Evolutionary conservation across 352 stramenopile species (phyloP).

Genomic region (Salisapilia sapeloensis): DNA sequence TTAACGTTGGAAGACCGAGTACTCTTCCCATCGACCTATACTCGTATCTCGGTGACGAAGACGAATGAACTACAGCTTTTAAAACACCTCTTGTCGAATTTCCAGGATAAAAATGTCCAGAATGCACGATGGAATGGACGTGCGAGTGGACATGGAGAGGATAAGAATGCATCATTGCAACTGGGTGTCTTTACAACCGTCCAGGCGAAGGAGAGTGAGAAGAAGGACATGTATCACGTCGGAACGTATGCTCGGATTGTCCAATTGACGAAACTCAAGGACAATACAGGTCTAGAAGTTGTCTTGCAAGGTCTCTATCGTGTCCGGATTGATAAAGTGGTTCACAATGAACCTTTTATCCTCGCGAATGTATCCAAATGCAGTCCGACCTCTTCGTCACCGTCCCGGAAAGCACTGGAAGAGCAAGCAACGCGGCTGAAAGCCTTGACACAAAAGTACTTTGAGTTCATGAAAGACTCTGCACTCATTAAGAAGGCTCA

Average conservation of each 20-base stretch:
- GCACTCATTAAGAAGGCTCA: slow-evolving; percentile 32
- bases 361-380: slow-evolving; percentile 10
- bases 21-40: slow-evolving; percentile 58
- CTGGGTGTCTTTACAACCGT: slow-evolving; percentile 38
- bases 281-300: slow-evolving; percentile 33
- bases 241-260: slow-evolving; percentile 55
- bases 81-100: slow-evolving; percentile 64
- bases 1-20: slow-evolving; percentile 51
- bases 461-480: slow-evolving; percentile 46
- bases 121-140: no score
- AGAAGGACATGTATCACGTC: slow-evolving; percentile 22
- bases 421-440: slow-evolving; percentile 28
- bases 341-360: slow-evolving; percentile 38
- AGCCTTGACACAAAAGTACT: slow-evolving; percentile 40
- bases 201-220: slow-evolving; percentile 7
- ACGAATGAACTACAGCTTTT: slow-evolving; percentile 46
- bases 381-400: slow-evolving; percentile 1
- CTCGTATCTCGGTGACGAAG: slow-evolving; percentile 50
- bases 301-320: slow-evolving; percentile 44
- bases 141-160: slow-evolving; percentile 7
- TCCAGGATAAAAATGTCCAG: slow-evolving; percentile 21
- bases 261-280: slow-evolving; percentile 50
- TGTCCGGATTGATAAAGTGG: slow-evolving; percentile 22
- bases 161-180: slow-evolving; percentile 16
- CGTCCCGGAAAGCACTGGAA: slow-evolving; percentile 8